phyloP scores from a whole-genome alignment of 2,329 filamentous ascomycete genomes.

The Colletotrichum tofieldiae region DNA sequence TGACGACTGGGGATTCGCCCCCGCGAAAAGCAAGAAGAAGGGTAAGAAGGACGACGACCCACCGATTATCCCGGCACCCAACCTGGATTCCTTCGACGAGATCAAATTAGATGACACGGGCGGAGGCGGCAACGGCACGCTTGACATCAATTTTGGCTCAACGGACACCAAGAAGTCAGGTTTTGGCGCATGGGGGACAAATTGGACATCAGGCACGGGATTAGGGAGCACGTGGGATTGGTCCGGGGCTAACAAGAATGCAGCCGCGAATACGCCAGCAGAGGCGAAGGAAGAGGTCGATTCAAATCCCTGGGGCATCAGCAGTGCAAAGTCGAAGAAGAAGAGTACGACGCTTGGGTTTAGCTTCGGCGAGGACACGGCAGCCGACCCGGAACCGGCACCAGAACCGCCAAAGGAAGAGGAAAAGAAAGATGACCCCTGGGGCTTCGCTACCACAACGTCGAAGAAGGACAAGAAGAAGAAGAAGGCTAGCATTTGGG shows the following conservation, averaged over 20 bases:
- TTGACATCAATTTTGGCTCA: slow-evolving; percentile 70
- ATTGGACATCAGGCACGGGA: slow-evolving; percentile 67
- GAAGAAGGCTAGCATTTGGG: slow-evolving; percentile 59
- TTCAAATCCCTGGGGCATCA: slow-evolving; percentile 66
- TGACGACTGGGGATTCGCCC: slow-evolving; percentile 67
- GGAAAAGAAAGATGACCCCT: slow-evolving; percentile 56
- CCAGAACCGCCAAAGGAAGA: slow-evolving; percentile 46
- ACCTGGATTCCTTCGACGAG: slow-evolving; percentile 71
- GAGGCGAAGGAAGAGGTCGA: slow-evolving; percentile 60
- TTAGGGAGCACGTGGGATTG: slow-evolving; percentile 59
- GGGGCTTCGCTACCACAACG: slow-evolving; percentile 49
- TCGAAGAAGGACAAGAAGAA: slow-evolving; percentile 63
- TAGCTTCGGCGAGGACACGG: slow-evolving; percentile 57
- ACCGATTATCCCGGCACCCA: slow-evolving; percentile 49
- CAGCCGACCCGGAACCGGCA: slow-evolving; percentile 28
- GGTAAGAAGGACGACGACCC: slow-evolving; percentile 61
- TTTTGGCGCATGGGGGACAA: slow-evolving; percentile 74
- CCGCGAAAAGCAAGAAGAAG: slow-evolving; percentile 69
- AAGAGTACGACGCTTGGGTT: slow-evolving; percentile 63
- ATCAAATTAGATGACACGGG: slow-evolving; percentile 75
- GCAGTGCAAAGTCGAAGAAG: slow-evolving; percentile 66
- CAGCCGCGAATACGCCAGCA: slow-evolving; percentile 51
- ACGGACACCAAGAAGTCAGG: slow-evolving; percentile 58
- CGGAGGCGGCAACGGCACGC: slow-evolving; percentile 58
- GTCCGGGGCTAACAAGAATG: slow-evolving; percentile 54